Percentiles rank a stretch among this genome's conserved stretches.
These are phyloP conservation scores for Lasiosphaeria miniovina DNA, from an alignment of 495 filamentous ascomycete species.

Conservation along the genomic window DNA sequence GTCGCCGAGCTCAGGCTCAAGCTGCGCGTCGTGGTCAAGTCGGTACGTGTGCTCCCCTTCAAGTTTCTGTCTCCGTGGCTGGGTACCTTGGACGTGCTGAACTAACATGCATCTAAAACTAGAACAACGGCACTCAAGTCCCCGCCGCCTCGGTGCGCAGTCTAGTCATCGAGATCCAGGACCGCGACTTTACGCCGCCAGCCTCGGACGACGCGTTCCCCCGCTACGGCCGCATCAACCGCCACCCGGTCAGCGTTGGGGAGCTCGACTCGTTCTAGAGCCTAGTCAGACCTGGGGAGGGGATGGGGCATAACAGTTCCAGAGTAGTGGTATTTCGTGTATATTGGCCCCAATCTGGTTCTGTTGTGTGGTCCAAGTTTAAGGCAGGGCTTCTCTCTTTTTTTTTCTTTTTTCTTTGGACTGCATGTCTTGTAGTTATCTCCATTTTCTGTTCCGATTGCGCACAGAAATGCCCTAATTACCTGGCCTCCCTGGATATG, in stretches of 20 bases:
- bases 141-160: slow-evolving; percentile 1
- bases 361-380: too few relatives aligned
- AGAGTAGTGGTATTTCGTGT: too few relatives aligned
- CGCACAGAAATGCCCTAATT: too few relatives aligned
- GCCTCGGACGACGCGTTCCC: not conserved
- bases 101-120: not conserved
- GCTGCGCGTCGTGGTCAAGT: slow-evolving; percentile 1
- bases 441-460: too few relatives aligned
- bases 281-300: too few relatives aligned
- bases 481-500: too few relatives aligned
- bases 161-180: slow-evolving; percentile 8
- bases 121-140: not conserved
- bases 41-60: not conserved
- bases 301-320: too few relatives aligned
- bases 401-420: too few relatives aligned
- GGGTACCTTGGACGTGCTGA: not conserved
- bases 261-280: not conserved
- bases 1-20: slow-evolving; percentile 1
- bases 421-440: too few relatives aligned
- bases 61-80: not conserved
- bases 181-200: slow-evolving; percentile 1
- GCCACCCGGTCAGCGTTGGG: not conserved
- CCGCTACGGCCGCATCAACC: not conserved
- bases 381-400: too few relatives aligned
- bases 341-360: too few relatives aligned